A percentile compares a stretch with the other conserved stretches of the same genome.
Conservation (phyloP, 257 asterid species). For the Solanum clarkiae region DNA sequence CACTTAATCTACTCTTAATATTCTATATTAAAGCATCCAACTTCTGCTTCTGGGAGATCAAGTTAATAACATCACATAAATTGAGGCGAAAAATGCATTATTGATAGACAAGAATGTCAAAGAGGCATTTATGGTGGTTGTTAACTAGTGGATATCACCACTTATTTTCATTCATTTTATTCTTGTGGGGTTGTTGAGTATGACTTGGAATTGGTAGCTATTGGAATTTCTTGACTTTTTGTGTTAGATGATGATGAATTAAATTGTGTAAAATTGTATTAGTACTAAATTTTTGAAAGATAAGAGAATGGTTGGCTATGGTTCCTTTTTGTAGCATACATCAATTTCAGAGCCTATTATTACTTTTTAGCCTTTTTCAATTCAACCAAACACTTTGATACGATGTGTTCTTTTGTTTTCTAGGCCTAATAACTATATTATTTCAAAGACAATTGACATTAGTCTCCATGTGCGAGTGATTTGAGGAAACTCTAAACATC, state of each 20-base stretch:
- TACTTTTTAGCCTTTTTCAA: neutral
- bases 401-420: neutral
- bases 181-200: slow-evolving; percentile 4
- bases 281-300: neutral
- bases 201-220: neutral
- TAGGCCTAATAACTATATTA: neutral
- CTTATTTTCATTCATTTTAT: neutral
- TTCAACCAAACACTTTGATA: neutral
- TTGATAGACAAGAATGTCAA: neutral
- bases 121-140: neutral
- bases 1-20: too few species aligned
- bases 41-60: too few species aligned
- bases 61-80: too few species aligned
- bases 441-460: neutral
- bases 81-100: neutral
- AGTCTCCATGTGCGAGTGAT: neutral
- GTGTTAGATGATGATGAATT: neutral
- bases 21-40: too few species aligned
- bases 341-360: slow-evolving; percentile 2
- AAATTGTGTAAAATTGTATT: neutral
- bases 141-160: neutral
- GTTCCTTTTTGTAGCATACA: neutral
- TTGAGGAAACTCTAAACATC: neutral
- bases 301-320: slow-evolving; percentile 1
- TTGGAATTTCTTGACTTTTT: neutral